These are phyloP conservation scores for Dactylis glomerata DNA, from an alignment of 176 grass and related monocot genomes.

Conservation along the genomic window DNA sequence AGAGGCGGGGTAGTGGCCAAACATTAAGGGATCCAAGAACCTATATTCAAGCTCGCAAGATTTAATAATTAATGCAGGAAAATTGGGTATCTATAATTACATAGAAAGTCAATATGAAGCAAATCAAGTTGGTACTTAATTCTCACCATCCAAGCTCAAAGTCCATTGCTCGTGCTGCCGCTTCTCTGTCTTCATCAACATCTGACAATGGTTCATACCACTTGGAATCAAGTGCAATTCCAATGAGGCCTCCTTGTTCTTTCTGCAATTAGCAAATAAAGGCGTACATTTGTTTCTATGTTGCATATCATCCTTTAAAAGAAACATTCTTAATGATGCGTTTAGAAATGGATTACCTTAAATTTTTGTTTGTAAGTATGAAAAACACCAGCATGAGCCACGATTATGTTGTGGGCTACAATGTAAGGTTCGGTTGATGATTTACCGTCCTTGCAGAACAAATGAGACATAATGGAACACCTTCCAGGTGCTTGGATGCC, in stretches of 20 bases:
- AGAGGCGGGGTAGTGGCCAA: slow-evolving; percentile 76
- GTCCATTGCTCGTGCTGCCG: slow-evolving; percentile 81
- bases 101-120: not conserved
- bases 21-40: slow-evolving; percentile 93
- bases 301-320: not conserved
- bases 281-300: not conserved
- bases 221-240: slow-evolving; percentile 83
- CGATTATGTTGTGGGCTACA: slow-evolving; percentile 80
- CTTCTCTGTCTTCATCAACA: slow-evolving; percentile 65
- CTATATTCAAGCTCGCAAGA: slow-evolving; percentile 46
- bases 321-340: not conserved
- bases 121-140: slow-evolving; percentile 7
- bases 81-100: slow-evolving; percentile 10
- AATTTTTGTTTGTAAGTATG: slow-evolving; percentile 68
- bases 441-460: slow-evolving; percentile 75
- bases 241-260: slow-evolving; percentile 65
- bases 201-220: slow-evolving; percentile 92
- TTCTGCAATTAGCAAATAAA: slow-evolving; percentile 43
- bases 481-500: slow-evolving; percentile 91
- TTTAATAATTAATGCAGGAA: slow-evolving; percentile 16
- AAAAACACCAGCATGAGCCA: slow-evolving; percentile 78
- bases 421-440: slow-evolving; percentile 91
- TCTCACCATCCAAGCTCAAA: slow-evolving; percentile 95
- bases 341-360: slow-evolving; percentile 52
- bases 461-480: slow-evolving; percentile 83